phyloP scores from a whole-genome alignment of 177 flowering plant genomes.

The Vitis hybrid region DNA sequence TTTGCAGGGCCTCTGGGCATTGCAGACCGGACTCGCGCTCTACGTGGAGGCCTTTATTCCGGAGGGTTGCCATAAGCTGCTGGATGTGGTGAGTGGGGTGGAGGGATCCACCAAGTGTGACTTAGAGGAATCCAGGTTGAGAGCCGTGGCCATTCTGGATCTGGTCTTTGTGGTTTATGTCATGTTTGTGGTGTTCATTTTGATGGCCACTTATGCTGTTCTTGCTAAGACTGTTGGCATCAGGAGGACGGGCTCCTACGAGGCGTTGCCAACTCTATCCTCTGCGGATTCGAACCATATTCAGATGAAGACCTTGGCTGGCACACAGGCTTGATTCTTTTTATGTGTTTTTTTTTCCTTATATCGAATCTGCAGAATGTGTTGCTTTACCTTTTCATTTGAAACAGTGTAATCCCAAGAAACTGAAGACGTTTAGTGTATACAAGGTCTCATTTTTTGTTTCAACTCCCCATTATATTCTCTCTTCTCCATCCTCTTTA shows the following conservation, averaged over 20 bases:
- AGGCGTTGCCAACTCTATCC: constrained; percentile 55
- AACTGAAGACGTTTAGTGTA: too few species aligned
- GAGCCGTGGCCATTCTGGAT: constrained; percentile 86
- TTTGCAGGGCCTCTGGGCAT: constrained; percentile 81
- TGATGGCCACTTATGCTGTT: constrained; percentile 46
- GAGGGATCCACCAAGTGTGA: constrained; percentile 96
- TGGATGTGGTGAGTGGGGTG: constrained; percentile 82
- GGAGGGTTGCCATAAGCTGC: constrained; percentile 81
- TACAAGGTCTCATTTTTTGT: too few species aligned
- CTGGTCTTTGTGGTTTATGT: constrained; percentile 66
- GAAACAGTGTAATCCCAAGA: too few species aligned
- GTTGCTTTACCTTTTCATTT: too few species aligned
- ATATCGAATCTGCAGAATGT: too few species aligned
- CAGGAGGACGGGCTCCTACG: constrained; percentile 65
- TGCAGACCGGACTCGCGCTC: constrained; percentile 82
- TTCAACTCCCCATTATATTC: too few species aligned
- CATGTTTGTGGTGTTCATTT: constrained; percentile 53
- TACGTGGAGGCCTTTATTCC: constrained; percentile 89
- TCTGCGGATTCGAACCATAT: constrained; percentile 48
- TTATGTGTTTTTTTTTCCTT: not conserved
- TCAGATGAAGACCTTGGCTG: constrained; percentile 64
- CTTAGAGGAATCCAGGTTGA: constrained; percentile 69
- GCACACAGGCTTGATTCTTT: constrained; percentile 54
- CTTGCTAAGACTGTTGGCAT: constrained; percentile 54
- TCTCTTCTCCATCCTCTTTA: too few species aligned